Conservation (phyloP, 2,329 filamentous ascomycete species). For the Paecilomyces sp. region DNA sequence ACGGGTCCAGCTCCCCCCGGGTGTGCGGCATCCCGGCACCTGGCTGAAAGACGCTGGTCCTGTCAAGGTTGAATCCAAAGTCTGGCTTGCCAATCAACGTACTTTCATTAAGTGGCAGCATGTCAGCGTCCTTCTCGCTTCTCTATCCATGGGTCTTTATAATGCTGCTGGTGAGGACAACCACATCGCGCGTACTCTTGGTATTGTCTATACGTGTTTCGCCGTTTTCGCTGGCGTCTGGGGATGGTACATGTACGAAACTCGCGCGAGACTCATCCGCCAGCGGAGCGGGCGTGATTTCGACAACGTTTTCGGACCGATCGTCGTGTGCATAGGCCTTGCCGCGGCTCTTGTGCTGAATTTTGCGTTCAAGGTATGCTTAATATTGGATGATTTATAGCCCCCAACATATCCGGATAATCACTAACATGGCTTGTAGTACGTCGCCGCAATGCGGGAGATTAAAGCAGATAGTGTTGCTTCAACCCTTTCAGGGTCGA, state of each 20-base stretch:
- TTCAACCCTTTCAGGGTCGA: conserved; percentile 1
- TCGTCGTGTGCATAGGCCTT: conserved; percentile 74
- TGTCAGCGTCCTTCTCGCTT: conserved; percentile 79
- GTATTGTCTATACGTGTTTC: conserved; percentile 74
- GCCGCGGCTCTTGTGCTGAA: conserved; percentile 75
- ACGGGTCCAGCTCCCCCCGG: conserved; percentile 63
- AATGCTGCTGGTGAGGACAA: conserved; percentile 74
- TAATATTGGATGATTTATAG: background rate
- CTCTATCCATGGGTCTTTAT: conserved; percentile 76
- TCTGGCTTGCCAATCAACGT: conserved; percentile 97
- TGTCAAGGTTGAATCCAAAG: conserved; percentile 90
- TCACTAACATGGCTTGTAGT: conserved; percentile 17
- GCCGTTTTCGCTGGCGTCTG: conserved; percentile 77
- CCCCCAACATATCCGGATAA: background rate
- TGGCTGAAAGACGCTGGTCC: conserved; percentile 96
- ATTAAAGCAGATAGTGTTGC: background rate
- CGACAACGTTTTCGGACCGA: conserved; percentile 77
- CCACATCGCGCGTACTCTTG: conserved; percentile 66
- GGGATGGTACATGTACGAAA: conserved; percentile 79
- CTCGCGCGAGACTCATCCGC: conserved; percentile 69
- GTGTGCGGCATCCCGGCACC: conserved; percentile 73
- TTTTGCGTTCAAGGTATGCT: conserved; percentile 66
- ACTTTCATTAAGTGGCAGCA: conserved; percentile 99
- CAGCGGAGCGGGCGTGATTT: conserved; percentile 87
- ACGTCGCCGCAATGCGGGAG: conserved; percentile 14